Evolutionary conservation across 768 basidiomycete genomes (phyloP).

Genomic region (Mycena pura): DNA sequence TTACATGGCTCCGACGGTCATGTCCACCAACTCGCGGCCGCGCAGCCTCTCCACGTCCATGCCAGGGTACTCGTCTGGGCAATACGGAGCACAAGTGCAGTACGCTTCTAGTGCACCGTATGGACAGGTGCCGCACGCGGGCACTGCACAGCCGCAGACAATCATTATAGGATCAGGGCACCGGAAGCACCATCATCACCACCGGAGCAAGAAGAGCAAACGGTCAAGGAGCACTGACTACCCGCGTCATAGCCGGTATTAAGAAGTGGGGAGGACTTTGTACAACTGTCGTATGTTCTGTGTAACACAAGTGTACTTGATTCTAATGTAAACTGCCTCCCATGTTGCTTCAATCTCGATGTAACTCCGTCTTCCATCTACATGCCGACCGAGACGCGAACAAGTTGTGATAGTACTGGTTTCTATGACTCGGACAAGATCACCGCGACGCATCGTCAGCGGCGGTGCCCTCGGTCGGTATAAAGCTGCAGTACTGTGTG

Average conservation of each 20-base stretch:
- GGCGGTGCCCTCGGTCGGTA: constrained; percentile 32
- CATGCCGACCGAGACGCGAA: background rate
- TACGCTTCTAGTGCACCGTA: constrained; percentile 28
- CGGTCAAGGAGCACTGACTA: constrained; percentile 37
- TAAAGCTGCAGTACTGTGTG: constrained; percentile 32
- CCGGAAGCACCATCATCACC: constrained; percentile 42
- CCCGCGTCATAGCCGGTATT: constrained; percentile 4
- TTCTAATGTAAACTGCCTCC: background rate
- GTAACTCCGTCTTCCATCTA: background rate
- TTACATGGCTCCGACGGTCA: no score
- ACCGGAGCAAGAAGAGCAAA: constrained; percentile 34
- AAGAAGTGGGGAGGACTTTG: no score
- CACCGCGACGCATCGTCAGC: background rate
- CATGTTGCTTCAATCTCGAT: background rate
- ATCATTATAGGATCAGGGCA: constrained; percentile 37
- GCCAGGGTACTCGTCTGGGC: no score
- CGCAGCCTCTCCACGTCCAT: constrained; percentile 47
- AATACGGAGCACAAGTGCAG: constrained; percentile 15
- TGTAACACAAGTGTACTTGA: background rate
- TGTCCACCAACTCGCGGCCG: constrained; percentile 32
- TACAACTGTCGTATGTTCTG: no score
- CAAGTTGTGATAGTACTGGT: constrained; percentile 12
- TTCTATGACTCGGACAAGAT: no score
- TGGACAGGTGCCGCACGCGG: constrained; percentile 9
- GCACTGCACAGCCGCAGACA: constrained; percentile 31